Conservation (phyloP, 2,329 filamentous ascomycete genomes). For the Thelonectria rubi region DNA sequence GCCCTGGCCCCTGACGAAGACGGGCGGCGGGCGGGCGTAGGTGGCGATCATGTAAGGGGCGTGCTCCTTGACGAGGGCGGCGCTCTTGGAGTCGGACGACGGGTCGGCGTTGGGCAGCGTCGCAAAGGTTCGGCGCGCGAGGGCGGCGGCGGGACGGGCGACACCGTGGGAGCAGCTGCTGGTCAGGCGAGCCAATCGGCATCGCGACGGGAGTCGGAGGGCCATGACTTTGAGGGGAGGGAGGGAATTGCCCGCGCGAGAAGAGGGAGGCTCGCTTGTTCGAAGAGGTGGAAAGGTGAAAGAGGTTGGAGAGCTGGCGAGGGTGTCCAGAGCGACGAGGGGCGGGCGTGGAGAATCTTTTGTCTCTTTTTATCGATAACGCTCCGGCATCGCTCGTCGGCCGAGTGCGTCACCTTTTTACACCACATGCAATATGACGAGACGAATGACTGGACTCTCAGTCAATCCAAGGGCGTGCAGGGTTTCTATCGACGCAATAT, state of each 20-base stretch:
- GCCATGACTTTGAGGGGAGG: slow-evolving; percentile 47
- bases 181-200: slow-evolving; percentile 48
- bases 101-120: slow-evolving; percentile 75
- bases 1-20: slow-evolving; percentile 89
- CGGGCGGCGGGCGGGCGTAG: slow-evolving; percentile 87
- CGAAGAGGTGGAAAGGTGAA: background rate
- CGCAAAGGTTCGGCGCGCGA: slow-evolving; percentile 45
- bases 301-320: background rate
- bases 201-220: slow-evolving; percentile 50
- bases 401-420: slow-evolving; percentile 29
- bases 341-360: slow-evolving; percentile 36
- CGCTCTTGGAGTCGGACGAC: slow-evolving; percentile 75
- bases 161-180: slow-evolving; percentile 30
- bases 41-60: slow-evolving; percentile 94
- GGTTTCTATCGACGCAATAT: background rate
- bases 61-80: slow-evolving; percentile 77
- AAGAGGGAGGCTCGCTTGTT: background rate
- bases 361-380: slow-evolving; percentile 43
- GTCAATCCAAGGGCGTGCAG: background rate
- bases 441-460: slow-evolving; percentile 13
- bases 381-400: slow-evolving; percentile 42
- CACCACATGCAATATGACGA: slow-evolving; percentile 5
- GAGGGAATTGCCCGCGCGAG: background rate
- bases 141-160: slow-evolving; percentile 34
- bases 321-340: slow-evolving; percentile 14